A percentile compares a stretch with the other conserved stretches of the same genome.
phyloP scores from a whole-genome alignment of 2,329 filamentous ascomycete genomes.

The Claviceps sp. region DNA sequence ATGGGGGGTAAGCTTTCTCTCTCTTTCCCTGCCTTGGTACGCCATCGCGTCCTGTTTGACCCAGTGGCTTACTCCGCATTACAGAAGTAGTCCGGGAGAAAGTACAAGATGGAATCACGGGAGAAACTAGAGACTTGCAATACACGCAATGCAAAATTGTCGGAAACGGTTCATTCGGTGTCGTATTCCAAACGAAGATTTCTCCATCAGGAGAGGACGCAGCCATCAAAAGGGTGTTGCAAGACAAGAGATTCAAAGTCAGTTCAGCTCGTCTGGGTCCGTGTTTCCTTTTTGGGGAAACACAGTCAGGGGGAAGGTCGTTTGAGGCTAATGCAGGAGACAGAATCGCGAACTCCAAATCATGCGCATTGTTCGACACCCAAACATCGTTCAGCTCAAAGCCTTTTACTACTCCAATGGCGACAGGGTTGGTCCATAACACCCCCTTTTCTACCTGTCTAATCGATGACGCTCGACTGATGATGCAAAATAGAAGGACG shows the following conservation, averaged over 20 bases:
- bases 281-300: no score
- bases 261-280: conserved; percentile 6
- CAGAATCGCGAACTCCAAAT: conserved; percentile 98
- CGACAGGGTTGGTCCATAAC: conserved; percentile 58
- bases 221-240: conserved; percentile 95
- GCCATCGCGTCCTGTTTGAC: conserved; percentile 4
- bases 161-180: conserved; percentile 95
- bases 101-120: conserved; percentile 94
- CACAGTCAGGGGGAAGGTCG: no score
- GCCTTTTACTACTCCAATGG: conserved; percentile 99
- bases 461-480: not conserved
- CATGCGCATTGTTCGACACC: conserved; percentile 97
- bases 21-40: conserved; percentile 4
- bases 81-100: conserved; percentile 96
- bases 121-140: conserved; percentile 90
- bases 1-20: conserved; percentile 74
- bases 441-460: not conserved
- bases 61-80: conserved; percentile 13
- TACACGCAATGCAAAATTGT: conserved; percentile 99
- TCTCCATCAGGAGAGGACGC: conserved; percentile 97
- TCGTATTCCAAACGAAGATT: conserved; percentile 98
- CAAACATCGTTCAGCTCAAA: conserved; percentile 97
- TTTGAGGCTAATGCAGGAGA: not conserved
- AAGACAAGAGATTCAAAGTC: conserved; percentile 99
- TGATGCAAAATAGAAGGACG: conserved; percentile 58